Conservation (phyloP, 148 eudicot species). For the Fallopia convolvulus region DNA sequence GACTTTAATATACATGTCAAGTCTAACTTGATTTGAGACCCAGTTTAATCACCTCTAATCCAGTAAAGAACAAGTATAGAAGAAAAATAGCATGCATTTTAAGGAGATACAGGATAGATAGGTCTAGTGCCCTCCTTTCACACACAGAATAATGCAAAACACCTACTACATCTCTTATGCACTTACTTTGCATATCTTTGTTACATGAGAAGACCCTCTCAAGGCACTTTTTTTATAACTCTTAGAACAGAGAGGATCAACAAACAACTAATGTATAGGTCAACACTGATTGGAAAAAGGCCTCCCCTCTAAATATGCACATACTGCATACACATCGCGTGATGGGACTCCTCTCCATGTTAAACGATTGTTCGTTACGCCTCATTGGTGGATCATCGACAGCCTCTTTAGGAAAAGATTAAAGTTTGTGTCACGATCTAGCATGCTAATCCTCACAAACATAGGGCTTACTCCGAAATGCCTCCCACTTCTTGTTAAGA, state of each 20-base stretch:
- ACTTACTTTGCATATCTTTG: neutral
- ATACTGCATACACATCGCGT: neutral
- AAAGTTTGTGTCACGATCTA: constrained; percentile 45
- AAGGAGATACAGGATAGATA: no score
- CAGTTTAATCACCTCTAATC: no score
- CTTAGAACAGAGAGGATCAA: neutral
- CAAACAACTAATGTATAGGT: neutral
- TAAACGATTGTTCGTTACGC: neutral
- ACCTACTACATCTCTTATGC: neutral
- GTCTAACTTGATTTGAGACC: no score
- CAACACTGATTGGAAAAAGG: neutral
- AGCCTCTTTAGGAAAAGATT: constrained; percentile 53
- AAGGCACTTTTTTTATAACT: neutral
- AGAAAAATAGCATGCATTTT: no score
- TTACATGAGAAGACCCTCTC: neutral
- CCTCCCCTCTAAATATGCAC: neutral
- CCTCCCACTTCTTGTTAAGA: constrained; percentile 64
- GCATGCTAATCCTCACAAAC: constrained; percentile 77
- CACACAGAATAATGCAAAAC: no score
- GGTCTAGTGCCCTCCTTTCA: no score
- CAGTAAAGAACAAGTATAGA: no score
- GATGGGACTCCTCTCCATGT: no score
- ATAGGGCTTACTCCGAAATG: constrained; percentile 61
- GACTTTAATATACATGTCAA: no score
- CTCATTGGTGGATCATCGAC: neutral